Evolutionary conservation across 345 rosid genomes (phyloP).

Genomic region (Gossypium mustelinum): DNA sequence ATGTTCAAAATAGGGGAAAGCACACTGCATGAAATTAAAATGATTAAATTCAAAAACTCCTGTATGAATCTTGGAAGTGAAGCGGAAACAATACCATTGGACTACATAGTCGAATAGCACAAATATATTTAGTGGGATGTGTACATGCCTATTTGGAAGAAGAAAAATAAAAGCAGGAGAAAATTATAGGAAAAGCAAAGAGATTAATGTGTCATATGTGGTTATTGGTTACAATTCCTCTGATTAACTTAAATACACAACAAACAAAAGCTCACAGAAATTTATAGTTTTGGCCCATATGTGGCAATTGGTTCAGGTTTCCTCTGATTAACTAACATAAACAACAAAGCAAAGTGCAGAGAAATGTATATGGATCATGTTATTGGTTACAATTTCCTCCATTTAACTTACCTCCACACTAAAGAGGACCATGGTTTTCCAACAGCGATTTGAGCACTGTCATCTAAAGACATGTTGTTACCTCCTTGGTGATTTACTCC

Average conservation of each 20-base stretch:
- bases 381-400: background rate
- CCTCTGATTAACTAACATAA: conserved; percentile 56
- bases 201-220: background rate
- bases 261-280: background rate
- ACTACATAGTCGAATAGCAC: background rate
- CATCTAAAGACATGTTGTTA: conserved; percentile 37
- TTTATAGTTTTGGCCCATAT: background rate
- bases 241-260: conserved; percentile 55
- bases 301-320: background rate
- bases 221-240: background rate
- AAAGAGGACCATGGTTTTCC: conserved; percentile 80
- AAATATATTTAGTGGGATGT: background rate
- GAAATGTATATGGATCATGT: background rate
- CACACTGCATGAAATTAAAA: conserved; percentile 53
- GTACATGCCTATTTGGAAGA: background rate
- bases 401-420: conserved; percentile 74
- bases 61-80: background rate
- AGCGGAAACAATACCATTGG: background rate
- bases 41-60: background rate
- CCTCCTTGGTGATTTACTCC: conserved; percentile 34
- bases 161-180: background rate
- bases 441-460: conserved; percentile 44
- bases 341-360: conserved; percentile 3
- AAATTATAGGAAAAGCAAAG: conserved; percentile 1
- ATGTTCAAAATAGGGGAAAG: conserved; percentile 93